Conservation (phyloP, 176 grass and related monocot genomes). For the Dendrocalamus sinicus region DNA sequence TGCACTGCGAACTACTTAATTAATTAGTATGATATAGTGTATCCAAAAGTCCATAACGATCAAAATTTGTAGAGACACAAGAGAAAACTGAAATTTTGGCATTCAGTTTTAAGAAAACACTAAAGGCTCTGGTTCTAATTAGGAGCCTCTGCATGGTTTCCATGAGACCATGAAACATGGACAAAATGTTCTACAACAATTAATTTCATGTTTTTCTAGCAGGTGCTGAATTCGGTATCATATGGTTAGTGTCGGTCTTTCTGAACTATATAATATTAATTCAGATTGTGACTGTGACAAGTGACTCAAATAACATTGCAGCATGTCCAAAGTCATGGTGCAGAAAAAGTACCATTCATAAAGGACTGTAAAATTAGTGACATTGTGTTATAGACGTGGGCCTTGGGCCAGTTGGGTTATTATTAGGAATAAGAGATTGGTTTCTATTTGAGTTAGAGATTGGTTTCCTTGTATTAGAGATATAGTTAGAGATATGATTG, state of each 20-base stretch:
- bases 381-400: too few species aligned
- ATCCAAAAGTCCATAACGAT: slow-evolving; percentile 15
- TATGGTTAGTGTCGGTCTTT: neutral
- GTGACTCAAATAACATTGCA: slow-evolving; percentile 26
- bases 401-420: too few species aligned
- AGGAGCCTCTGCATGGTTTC: neutral
- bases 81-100: neutral
- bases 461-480: too few species aligned
- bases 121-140: slow-evolving; percentile 29
- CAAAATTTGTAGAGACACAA: neutral
- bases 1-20: slow-evolving; percentile 9
- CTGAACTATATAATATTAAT: neutral
- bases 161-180: neutral
- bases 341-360: neutral
- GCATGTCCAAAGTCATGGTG: neutral
- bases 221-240: slow-evolving; percentile 24
- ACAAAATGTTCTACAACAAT: neutral
- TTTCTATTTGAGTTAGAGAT: too few species aligned
- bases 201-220: slow-evolving; percentile 15
- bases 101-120: neutral
- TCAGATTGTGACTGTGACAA: slow-evolving; percentile 13
- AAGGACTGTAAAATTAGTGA: slow-evolving; percentile 23
- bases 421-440: too few species aligned
- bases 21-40: neutral
- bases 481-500: too few species aligned